Conservation (phyloP, 2,329 filamentous ascomycete species). For the Xylaria sp. region DNA sequence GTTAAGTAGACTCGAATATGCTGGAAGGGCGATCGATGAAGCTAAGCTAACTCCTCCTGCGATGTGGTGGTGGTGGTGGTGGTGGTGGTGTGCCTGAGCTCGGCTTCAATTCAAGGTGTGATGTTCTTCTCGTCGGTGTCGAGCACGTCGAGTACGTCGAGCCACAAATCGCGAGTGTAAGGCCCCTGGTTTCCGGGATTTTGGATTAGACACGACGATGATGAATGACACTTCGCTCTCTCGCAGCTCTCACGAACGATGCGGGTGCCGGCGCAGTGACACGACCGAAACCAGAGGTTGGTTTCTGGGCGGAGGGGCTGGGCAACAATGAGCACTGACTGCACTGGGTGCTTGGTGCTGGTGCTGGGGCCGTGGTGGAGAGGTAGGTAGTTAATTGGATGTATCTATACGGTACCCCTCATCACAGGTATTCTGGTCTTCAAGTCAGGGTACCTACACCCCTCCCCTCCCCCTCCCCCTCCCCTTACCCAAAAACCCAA, state of each 20-base stretch:
- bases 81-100: background rate
- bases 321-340: too few relatives aligned
- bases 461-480: too few relatives aligned
- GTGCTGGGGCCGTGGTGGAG: too few relatives aligned
- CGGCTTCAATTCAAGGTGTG: background rate
- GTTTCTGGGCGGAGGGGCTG: slow-evolving; percentile 25
- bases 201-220: background rate
- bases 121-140: background rate
- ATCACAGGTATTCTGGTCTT: too few relatives aligned
- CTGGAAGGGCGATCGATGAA: background rate
- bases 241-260: slow-evolving; percentile 17
- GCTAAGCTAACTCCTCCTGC: background rate
- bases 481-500: too few relatives aligned
- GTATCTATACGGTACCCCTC: too few relatives aligned
- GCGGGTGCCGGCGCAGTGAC: slow-evolving; percentile 23
- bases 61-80: too few relatives aligned
- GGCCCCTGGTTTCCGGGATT: background rate
- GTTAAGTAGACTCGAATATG: background rate
- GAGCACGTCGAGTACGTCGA: slow-evolving; percentile 4
- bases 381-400: too few relatives aligned
- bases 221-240: too few relatives aligned
- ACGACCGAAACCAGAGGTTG: slow-evolving; percentile 26
- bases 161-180: background rate
- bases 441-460: too few relatives aligned
- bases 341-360: too few relatives aligned